Percentiles rank a stretch among this genome's conserved stretches.
Evolutionary conservation across 306 rosid species (phyloP).

Genomic region (Rubus parviflorus): DNA sequence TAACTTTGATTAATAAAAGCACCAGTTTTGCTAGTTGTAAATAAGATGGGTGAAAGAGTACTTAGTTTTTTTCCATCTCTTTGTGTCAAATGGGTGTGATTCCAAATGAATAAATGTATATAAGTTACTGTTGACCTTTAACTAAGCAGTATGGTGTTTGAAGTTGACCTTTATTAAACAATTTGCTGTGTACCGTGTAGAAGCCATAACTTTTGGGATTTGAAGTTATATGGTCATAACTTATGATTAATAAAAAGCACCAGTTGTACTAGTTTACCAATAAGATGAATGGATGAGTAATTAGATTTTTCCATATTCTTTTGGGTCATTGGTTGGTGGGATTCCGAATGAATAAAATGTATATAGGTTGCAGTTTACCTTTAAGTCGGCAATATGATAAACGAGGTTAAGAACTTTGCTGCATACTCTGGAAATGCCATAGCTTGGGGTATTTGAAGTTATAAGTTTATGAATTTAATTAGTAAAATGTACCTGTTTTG

Average conservation of each 20-base stretch:
- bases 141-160: neutral
- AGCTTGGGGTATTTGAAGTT: neutral
- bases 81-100: neutral
- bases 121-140: neutral
- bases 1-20: neutral
- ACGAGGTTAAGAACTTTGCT: neutral
- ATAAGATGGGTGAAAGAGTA: neutral
- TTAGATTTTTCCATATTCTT: no score
- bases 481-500: neutral
- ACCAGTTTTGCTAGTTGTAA: neutral
- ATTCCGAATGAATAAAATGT: neutral
- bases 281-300: no score
- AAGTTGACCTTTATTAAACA: neutral
- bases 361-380: neutral
- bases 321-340: neutral
- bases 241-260: no score
- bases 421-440: neutral
- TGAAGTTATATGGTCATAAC: no score
- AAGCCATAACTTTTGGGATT: no score
- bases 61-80: neutral
- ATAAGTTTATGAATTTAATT: neutral
- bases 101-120: neutral
- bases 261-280: no score
- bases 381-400: neutral
- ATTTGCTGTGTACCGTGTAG: no score